Evolutionary conservation across 208 protist genomes (phyloP), one percentile per base, ranked within the genome.

Genomic region (Crithidia fasciculata): DNA sequence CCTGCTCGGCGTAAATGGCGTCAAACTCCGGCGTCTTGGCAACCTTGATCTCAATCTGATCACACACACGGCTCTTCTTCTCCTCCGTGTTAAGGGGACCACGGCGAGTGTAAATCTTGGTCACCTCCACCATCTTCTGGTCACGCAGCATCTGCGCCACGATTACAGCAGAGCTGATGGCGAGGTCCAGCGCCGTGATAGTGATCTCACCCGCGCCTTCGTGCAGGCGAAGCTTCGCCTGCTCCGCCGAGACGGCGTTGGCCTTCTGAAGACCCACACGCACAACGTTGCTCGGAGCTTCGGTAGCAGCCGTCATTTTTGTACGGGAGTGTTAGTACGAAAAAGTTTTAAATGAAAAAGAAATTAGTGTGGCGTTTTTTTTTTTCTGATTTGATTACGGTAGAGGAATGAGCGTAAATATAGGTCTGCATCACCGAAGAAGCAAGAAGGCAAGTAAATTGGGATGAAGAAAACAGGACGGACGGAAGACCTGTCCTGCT

Each of bases 81-180:
- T 83, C 82, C 61, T 71, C 72, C 9, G 41, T 62, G 15, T 55
- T 72, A 13, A 78, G 43, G 44, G 63, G 58, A 5, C 82, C 76
- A 15, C 80, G 79, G 18, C 74, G 82, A 36, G 85, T 87, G 56
- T 64, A 78, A 43, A 90, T 83, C 54, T 78, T 83, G 10, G 72
- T 85, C 28, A 90, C 77, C 64, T 76, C n/a, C 55, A 85, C 71
- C 73, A 87, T 85, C n/a, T 81, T 73, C 68, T 87, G 80, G 47
- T 85, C 76, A 73, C 81, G 79, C 3, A 90, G 79, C 85, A 83
- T 83, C 74, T 90, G 79, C 49, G 79, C 74, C 12, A 90, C 76
- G 43, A 74, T 77, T 18, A 87, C 79, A 56, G 85, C 82, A 9
- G 83, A 84, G 45, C 74, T 80, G 60, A 87, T 90, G 9, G 76